Base-by-base conservation (phyloP, 2,329 filamentous ascomycete species). In the Basipetospora chlamydospora region DNA sequence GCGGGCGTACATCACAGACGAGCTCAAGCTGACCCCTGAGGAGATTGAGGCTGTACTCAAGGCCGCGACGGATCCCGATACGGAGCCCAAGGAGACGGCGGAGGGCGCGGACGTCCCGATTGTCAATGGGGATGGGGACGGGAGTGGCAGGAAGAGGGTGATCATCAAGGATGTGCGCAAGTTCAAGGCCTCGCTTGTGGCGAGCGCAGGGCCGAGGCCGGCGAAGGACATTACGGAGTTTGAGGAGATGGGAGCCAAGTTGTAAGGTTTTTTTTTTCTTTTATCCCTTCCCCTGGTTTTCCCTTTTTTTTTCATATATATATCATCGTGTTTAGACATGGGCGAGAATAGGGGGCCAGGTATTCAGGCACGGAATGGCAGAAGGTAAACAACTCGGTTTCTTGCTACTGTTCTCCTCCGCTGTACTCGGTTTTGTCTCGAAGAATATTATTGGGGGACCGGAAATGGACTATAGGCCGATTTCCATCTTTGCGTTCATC, bases 231-330 rank as follows among this genome's bases (percentile, higher is more conserved):
- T 96, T 39, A 79, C 68, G 42, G 81, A 86, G 49, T 96, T 88
- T 56, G 82, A 94, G 53, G 88, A 95, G 41, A 64, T 78, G 41
- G 84, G 83, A 43, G 61, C 82, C 11, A 95, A 95, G 62, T 66
- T 95, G 39, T 88, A 55, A n/a, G n/a, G n/a, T n/a, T n/a, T n/a
- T n/a, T n/a, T n/a, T n/a, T n/a, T n/a, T n/a, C n/a, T n/a, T n/a
- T n/a, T n/a, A n/a, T n/a, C n/a, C n/a, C n/a, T n/a, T n/a, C n/a
- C n/a, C n/a, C n/a, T n/a, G n/a, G n/a, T n/a, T n/a, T n/a, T n/a
- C n/a, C n/a, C n/a, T n/a, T n/a, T n/a, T n/a, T n/a, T n/a, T n/a
- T n/a, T n/a, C n/a, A n/a, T n/a, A n/a, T n/a, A n/a, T n/a, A n/a
- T n/a, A n/a, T n/a, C n/a, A n/a, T n/a, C n/a, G n/a, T n/a, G n/a